Evolutionary conservation across 140 eudicot species (phyloP).

Genomic region (Senecio squalidus): DNA sequence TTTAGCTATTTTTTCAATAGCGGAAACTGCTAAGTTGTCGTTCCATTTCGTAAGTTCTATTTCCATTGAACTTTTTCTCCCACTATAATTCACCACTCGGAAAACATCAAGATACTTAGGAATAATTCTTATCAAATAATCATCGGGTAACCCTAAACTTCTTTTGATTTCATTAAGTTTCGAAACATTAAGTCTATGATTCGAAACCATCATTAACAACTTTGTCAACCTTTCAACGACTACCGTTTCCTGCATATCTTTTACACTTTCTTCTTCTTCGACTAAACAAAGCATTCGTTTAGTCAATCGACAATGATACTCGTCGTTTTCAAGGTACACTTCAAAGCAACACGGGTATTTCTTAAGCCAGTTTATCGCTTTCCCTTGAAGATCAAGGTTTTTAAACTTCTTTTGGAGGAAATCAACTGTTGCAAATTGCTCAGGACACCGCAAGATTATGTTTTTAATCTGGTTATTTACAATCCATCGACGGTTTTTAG

Average conservation of each 20-base stretch:
- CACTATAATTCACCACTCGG: slow-evolving; percentile 63
- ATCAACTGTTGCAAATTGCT: slow-evolving; percentile 50
- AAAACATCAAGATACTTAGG: slow-evolving; percentile 83
- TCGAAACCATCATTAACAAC: slow-evolving; percentile 78
- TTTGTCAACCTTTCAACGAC: slow-evolving; percentile 67
- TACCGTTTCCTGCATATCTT: slow-evolving; percentile 58
- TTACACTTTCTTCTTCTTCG: slow-evolving; percentile 78
- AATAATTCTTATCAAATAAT: slow-evolving; percentile 69
- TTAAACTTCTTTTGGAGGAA: slow-evolving; percentile 80
- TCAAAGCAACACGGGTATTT: slow-evolving; percentile 94
- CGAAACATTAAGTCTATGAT: slow-evolving; percentile 57
- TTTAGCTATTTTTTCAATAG: slow-evolving; percentile 48
- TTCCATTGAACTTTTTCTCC: slow-evolving; percentile 76
- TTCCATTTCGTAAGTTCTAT: slow-evolving; percentile 72
- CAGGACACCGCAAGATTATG: slow-evolving; percentile 64
- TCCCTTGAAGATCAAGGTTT: slow-evolving; percentile 85
- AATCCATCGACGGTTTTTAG: slow-evolving; percentile 80
- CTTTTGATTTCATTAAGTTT: slow-evolving; percentile 68
- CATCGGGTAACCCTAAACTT: slow-evolving; percentile 85
- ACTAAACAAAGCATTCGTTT: slow-evolving; percentile 63
- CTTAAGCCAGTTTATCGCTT: slow-evolving; percentile 78
- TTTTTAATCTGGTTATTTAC: slow-evolving; percentile 85
- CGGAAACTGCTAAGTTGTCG: slow-evolving; percentile 66
- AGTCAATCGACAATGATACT: slow-evolving; percentile 60
- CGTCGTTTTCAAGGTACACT: slow-evolving; percentile 44